These are phyloP conservation scores for Sedum album DNA, from an alignment of 164 flowering plant genomes.

Conservation along the genomic window DNA sequence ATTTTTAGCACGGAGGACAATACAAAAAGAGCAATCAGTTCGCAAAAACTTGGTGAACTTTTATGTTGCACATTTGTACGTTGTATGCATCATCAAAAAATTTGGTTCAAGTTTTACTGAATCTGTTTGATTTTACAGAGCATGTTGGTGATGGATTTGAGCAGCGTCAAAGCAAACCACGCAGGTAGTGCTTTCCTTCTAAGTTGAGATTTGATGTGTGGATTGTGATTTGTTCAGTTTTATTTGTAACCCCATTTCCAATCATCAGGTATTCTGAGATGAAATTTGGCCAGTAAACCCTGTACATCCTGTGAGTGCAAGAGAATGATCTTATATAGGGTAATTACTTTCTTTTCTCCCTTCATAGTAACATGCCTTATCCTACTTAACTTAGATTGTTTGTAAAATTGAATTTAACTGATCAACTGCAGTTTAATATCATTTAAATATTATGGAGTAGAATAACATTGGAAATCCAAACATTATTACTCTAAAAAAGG, in stretches of 20 bases:
- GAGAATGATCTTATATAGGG: constrained; percentile 45
- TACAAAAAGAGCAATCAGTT: constrained; percentile 33
- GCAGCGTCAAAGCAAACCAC: constrained; percentile 86
- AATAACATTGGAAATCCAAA: too few species aligned
- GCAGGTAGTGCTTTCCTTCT: constrained; percentile 50
- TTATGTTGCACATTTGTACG: not conserved
- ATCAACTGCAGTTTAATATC: too few species aligned
- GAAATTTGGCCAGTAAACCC: constrained; percentile 81
- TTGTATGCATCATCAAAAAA: not conserved
- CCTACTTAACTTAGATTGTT: constrained; percentile 12
- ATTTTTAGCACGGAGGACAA: constrained; percentile 51
- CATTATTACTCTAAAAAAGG: too few species aligned
- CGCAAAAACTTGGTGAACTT: constrained; percentile 59
- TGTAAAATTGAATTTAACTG: constrained; percentile 5
- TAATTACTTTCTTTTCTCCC: constrained; percentile 8
- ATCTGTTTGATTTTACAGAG: constrained; percentile 30
- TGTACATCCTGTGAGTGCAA: constrained; percentile 22
- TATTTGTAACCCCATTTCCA: not conserved
- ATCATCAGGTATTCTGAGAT: constrained; percentile 78
- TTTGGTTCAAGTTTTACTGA: not conserved
- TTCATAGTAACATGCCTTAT: not conserved
- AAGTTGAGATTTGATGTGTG: not conserved
- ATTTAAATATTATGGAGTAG: too few species aligned
- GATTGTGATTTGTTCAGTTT: not conserved
- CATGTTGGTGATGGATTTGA: constrained; percentile 61